Evolutionary conservation across 371 early-diverging fungal genomes (phyloP).

Genomic region (Paraphysoderma sedebokerense): DNA sequence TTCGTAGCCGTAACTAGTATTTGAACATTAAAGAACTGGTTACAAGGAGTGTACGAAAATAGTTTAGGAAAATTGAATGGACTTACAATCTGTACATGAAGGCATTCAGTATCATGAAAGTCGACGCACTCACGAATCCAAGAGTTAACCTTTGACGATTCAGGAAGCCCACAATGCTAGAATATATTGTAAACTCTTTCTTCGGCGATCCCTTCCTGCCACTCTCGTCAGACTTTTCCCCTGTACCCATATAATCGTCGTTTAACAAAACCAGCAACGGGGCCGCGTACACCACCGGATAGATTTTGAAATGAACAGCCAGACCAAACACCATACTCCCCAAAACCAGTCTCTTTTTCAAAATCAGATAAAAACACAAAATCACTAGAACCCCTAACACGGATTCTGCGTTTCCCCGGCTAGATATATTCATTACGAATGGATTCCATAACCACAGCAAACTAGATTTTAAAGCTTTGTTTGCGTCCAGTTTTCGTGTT

Average conservation of each 20-base stretch:
- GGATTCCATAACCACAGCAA: constrained; percentile 78
- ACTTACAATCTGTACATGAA: constrained; percentile 51
- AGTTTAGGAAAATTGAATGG: not conserved
- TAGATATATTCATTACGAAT: constrained; percentile 87
- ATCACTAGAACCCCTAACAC: constrained; percentile 60
- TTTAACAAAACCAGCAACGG: constrained; percentile 42
- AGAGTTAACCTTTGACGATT: constrained; percentile 36
- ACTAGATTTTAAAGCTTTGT: too few relatives aligned
- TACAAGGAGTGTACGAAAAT: not conserved
- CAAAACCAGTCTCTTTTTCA: constrained; percentile 23
- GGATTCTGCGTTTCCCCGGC: constrained; percentile 86
- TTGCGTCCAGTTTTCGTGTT: too few relatives aligned
- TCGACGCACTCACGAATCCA: constrained; percentile 42
- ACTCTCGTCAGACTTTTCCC: too few relatives aligned
- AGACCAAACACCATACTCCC: constrained; percentile 69
- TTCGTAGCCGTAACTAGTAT: constrained; percentile 60
- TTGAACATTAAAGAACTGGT: too few relatives aligned
- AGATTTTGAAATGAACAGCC: constrained; percentile 93
- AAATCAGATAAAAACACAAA: constrained; percentile 47
- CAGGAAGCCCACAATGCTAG: constrained; percentile 6
- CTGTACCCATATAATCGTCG: not conserved
- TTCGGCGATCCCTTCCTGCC: not conserved
- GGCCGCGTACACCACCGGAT: constrained; percentile 79
- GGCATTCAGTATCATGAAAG: constrained; percentile 47
- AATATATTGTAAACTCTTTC: constrained; percentile 3